Base-by-base conservation (phyloP, 2,329 filamentous ascomycete species). In the Penicillium sp. region DNA sequence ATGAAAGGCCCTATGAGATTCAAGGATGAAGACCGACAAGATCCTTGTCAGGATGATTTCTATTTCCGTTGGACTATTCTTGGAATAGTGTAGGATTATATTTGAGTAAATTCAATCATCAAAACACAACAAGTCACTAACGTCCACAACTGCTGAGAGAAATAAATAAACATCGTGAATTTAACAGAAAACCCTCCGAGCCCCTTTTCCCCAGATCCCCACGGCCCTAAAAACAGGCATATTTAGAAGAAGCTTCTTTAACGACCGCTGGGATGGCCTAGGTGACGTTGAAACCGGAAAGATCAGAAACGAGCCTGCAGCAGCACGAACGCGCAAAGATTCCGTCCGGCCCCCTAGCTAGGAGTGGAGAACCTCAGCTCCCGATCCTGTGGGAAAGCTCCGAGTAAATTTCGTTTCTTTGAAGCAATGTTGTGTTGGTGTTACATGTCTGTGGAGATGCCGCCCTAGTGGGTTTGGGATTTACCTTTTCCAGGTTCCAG, bases 221-320 rank as follows among this genome's bases (percentile, higher is more conserved):
- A 54, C 31, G 50, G 45, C 50, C 52, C 56, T 51, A 46, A 27
- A 35, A 50, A 53, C 29, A 38, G 58, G 3, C 38, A 35, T 54
- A 37, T 67, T 66, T 57, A 55, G 60, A 67, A 64, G 61, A 62
- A 67, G 60, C 50, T 64, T 67, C 56, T 62, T 60, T 59, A 49
- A 49, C 54, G 21, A 54, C 9, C n/a, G n/a, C 58, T 60, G 61
- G 58, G 65, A 60, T 64, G 58, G 55, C 25, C 57, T 65, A 54
- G 63, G 60, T 66, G 63, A 56, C 49, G 61, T 63, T 63, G 58
- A 59, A 66, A 63, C 59, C 58, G 49, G 61, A 33, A 64, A 48
- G 25, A 60, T 65, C 41, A 38, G 54, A 50, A 66, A 57, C 37
- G 35, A 38, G 58, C 53, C 63, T 52, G 58, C 58, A 64, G 59